These are phyloP conservation scores for Cryptococcus amylolentus DNA, from an alignment of 1,284 basidiomycete species.

Conservation along the genomic window DNA sequence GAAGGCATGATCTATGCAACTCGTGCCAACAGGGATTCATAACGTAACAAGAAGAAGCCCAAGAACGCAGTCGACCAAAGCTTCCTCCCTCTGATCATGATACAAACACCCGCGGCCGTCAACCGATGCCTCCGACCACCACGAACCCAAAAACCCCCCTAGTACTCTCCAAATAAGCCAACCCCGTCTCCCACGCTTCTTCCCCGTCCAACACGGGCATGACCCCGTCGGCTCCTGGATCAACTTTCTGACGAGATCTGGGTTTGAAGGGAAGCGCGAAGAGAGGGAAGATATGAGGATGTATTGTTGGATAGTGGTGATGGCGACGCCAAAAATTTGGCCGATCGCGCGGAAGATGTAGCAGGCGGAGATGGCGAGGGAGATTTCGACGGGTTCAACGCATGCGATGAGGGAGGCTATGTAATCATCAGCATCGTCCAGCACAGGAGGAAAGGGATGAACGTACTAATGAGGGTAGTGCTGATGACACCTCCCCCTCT, in stretches of 20 bases:
- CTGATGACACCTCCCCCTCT: conserved; percentile 27
- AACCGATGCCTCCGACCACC: conserved; percentile 19
- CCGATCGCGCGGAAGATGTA: conserved; percentile 36
- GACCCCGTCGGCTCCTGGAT: conserved; percentile 29
- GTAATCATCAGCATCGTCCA: neutral
- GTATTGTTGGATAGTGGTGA: conserved; percentile 34
- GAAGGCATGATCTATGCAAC: too few relatives aligned
- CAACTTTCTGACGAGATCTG: conserved; percentile 18
- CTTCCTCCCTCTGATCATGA: conserved; percentile 12
- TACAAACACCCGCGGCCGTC: conserved; percentile 18
- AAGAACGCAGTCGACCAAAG: neutral
- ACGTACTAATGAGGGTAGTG: conserved; percentile 19
- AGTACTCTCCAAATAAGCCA: conserved; percentile 30
- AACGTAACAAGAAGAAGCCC: too few relatives aligned
- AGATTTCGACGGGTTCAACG: conserved; percentile 24
- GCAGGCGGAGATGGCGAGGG: conserved; percentile 35
- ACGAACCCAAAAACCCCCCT: conserved; percentile 30
- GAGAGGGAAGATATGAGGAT: conserved; percentile 20
- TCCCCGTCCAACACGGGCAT: conserved; percentile 17
- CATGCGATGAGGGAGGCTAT: conserved; percentile 24
- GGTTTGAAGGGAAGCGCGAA: conserved; percentile 10
- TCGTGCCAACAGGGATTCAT: too few relatives aligned
- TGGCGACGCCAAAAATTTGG: conserved; percentile 35
- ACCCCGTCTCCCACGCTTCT: conserved; percentile 18
- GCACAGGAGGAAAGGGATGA: neutral